Conservation (phyloP, 2,329 filamentous ascomycete genomes). For the Akanthomyces lecanii region DNA sequence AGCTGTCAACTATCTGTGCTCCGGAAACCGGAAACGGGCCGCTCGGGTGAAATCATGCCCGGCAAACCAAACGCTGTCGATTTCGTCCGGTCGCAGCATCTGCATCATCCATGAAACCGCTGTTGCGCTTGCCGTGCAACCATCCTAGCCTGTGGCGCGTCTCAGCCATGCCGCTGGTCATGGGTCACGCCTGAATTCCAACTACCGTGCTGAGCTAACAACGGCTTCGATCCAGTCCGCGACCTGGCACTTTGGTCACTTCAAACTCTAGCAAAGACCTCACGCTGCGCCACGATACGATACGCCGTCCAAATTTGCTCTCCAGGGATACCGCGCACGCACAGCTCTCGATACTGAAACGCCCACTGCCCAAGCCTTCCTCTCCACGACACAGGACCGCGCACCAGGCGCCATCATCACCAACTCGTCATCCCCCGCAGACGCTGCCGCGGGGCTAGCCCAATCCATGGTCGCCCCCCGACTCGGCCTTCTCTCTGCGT, state of each 20-base stretch:
- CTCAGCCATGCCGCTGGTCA: slow-evolving; percentile 11
- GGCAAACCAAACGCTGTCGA: not conserved
- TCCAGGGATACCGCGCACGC: not conserved
- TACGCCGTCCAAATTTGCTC: not conserved
- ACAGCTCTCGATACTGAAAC: not conserved
- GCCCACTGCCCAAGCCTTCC: not conserved
- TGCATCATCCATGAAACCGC: not conserved
- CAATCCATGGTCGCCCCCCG: not conserved
- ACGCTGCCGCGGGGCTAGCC: slow-evolving; percentile 7
- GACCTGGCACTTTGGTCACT: not conserved
- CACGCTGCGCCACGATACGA: not conserved
- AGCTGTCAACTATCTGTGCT: not conserved
- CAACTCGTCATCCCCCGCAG: slow-evolving; percentile 5
- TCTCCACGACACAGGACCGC: not conserved
- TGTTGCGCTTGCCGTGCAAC: not conserved
- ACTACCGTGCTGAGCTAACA: slow-evolving; percentile 12
- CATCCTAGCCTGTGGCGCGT: slow-evolving; percentile 6
- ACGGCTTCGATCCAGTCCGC: not conserved
- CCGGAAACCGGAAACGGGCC: slow-evolving; percentile 9
- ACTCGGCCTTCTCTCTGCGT: not conserved
- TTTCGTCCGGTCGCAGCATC: not conserved
- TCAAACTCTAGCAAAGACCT: not conserved
- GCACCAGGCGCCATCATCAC: not conserved
- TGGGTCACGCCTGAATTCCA: slow-evolving; percentile 6
- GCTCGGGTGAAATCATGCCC: not conserved